These are phyloP conservation scores for Beverwykella pulmonaria DNA, from an alignment of 495 filamentous ascomycete genomes.

Conservation along the genomic window DNA sequence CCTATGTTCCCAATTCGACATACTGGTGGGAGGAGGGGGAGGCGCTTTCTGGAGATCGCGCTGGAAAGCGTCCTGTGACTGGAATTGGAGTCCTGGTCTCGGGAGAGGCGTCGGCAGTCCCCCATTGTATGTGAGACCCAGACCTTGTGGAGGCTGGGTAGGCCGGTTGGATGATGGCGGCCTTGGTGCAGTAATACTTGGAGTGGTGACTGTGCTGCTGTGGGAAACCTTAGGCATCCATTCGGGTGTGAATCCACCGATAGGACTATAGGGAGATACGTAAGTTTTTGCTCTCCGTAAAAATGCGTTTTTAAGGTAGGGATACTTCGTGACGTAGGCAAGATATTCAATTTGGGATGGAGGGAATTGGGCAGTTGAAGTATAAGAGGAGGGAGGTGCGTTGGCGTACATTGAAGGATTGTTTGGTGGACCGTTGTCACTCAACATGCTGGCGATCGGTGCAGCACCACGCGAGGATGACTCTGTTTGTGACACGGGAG, in stretches of 20 bases:
- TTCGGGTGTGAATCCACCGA: constrained; percentile 40
- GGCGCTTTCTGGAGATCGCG: constrained; percentile 13
- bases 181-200: background rate
- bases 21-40: background rate
- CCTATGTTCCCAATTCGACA: constrained; percentile 25
- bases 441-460: constrained; percentile 34
- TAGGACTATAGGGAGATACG: constrained; percentile 42
- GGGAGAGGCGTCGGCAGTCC: constrained; percentile 1
- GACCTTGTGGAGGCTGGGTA: background rate
- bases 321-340: constrained; percentile 44
- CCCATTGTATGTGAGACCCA: constrained; percentile 7
- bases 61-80: constrained; percentile 31
- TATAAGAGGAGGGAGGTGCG: constrained; percentile 30
- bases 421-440: constrained; percentile 17
- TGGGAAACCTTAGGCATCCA: constrained; percentile 35
- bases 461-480: constrained; percentile 22
- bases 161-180: constrained; percentile 3
- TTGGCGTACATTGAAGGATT: constrained; percentile 38
- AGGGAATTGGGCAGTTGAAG: constrained; percentile 28
- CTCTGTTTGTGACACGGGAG: constrained; percentile 22
- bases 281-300: constrained; percentile 43
- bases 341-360: constrained; percentile 40
- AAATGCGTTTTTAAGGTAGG: constrained; percentile 46
- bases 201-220: background rate
- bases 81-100: constrained; percentile 27